These are phyloP conservation scores for Cladosporium sp. DNA, from an alignment of 2,329 filamentous ascomycete species.

Conservation along the genomic window DNA sequence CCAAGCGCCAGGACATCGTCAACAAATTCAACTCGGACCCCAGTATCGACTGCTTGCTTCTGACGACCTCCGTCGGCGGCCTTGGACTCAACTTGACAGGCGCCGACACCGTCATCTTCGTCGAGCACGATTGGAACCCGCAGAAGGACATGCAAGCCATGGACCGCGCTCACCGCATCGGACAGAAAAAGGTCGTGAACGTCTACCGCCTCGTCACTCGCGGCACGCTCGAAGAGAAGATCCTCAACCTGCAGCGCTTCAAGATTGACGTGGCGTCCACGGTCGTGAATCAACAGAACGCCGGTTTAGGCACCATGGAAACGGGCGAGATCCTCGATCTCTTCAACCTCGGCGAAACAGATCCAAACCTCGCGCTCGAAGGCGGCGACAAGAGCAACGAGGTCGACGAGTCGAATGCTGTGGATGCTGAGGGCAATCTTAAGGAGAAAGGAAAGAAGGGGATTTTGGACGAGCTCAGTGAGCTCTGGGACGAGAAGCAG, in stretches of 20 bases:
- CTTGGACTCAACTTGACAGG: conserved; percentile 93
- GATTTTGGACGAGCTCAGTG: conserved; percentile 90
- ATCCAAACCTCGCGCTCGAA: conserved; percentile 40
- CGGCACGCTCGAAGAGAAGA: conserved; percentile 97
- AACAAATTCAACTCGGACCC: conserved; percentile 99
- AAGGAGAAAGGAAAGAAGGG: conserved; percentile 95
- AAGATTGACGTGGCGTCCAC: conserved; percentile 99
- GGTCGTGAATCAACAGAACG: conserved; percentile 98
- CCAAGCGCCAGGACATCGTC: conserved; percentile 93
- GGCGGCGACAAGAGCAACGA: conserved; percentile 59
- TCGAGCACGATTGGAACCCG: conserved; percentile 99
- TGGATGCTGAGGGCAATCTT: conserved; percentile 80
- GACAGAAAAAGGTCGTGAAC: conserved; percentile 99
- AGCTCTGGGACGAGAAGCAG: conserved; percentile 95
- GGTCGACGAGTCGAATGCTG: conserved; percentile 75
- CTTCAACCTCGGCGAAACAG: conserved; percentile 85
- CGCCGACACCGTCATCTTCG: conserved; percentile 98
- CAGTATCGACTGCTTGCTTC: conserved; percentile 87
- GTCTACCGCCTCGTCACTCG: conserved; percentile 96
- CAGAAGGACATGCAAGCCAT: conserved; percentile 98
- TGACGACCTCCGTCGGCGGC: conserved; percentile 94
- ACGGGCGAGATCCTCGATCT: conserved; percentile 97
- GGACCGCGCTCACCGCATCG: conserved; percentile 97
- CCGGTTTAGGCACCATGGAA: conserved; percentile 92
- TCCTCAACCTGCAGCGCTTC: conserved; percentile 92